A percentile compares a stretch with the other conserved stretches of the same genome.
Conservation (phyloP, 371 early-diverging fungal species). For the Nematocida sp. region DNA sequence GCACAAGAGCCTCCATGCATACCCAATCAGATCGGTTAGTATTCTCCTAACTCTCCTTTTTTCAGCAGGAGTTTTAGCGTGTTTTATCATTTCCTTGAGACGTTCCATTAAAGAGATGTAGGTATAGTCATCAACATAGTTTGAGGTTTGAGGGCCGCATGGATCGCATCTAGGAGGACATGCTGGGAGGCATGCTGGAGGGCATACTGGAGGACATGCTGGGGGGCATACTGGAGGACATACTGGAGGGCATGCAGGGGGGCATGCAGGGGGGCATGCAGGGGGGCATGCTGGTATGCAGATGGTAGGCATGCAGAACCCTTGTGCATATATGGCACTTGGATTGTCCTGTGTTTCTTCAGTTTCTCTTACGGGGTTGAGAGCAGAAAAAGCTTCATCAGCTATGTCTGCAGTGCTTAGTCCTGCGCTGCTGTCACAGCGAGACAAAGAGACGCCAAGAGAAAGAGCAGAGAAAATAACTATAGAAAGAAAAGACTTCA, state of each 20-base stretch:
- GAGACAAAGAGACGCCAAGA: too few relatives aligned
- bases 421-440: too few relatives aligned
- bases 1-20: background rate
- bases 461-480: background rate
- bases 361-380: background rate
- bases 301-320: background rate
- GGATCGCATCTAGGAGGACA: background rate
- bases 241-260: conserved; percentile 21
- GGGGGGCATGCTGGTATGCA: background rate
- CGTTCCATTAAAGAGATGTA: background rate
- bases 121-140: background rate
- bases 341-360: background rate
- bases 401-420: background rate
- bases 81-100: background rate
- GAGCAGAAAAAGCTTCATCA: background rate
- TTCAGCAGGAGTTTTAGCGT: conserved; percentile 1
- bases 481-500: background rate
- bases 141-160: background rate
- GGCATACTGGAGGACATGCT: conserved; percentile 35
- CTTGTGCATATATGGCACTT: background rate
- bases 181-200: conserved; percentile 33
- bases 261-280: conserved; percentile 7
- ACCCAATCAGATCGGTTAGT: background rate
- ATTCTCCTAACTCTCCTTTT: background rate
- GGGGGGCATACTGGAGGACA: conserved; percentile 36